Base-by-base conservation (phyloP, 441 rosid species). In the Croton laevigatus region DNA sequence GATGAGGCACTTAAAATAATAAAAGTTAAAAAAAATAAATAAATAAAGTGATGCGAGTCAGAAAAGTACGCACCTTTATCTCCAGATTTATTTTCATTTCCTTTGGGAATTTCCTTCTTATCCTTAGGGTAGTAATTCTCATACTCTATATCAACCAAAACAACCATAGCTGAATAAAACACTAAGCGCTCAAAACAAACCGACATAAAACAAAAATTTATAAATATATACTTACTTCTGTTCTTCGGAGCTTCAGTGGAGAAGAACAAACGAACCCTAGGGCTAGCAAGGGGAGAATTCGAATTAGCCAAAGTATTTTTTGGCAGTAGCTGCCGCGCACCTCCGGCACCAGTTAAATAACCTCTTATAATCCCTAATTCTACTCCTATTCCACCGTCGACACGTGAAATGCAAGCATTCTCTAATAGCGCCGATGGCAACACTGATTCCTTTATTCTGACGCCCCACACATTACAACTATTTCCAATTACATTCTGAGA, bases 91-190 rank as follows among this genome's bases (percentile, higher is more conserved):
- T 66, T 69, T 42, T 74, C 80, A 73, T 77, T 62, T 54, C 59
- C 82, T 73, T 78, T 81, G 0, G 91, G 86, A 52, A 68, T 76
- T 53, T 77, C 85, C 81, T 83, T 82, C 82, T 78, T 86, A 19
- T 74, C 74, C 73, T 84, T 89, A 0, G 94, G 91, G 44, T 27
- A 74, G 73, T 75, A 89, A 62, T 87, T 89, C 76, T 84, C 84
- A 74, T 79, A 83, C 27, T 79, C 94, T 89, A 72, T 64, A 70
- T 36, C 1, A 45, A 73, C 46, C 65, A 54, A 22, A 44, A 34
- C 40, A 38, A 14, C 12, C 17, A 32, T 22, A 49, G 32, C 6
- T 10, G 27, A 5, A 36, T n/a, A 52, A 52, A 34, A 63, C 6
- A 27, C 45, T 40, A 53, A 40, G 27, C 6, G 11, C 32, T 4